Base-by-base conservation (phyloP, 2,329 filamentous ascomycete species). In the Alternaria incomplexa region DNA sequence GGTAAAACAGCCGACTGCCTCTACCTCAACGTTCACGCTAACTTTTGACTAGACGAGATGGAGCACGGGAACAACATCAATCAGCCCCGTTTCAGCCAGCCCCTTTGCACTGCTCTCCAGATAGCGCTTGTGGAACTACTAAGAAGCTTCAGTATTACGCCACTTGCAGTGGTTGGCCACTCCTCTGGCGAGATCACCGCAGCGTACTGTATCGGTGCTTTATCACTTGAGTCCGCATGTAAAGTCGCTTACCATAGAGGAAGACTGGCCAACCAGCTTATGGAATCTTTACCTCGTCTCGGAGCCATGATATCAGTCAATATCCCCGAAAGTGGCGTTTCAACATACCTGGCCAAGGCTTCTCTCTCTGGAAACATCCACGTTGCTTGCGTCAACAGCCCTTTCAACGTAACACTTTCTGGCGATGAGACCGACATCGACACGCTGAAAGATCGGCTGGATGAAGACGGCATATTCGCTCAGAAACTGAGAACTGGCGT, bases 331-430 rank as follows among this genome's bases (percentile, higher is more conserved):
- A 40, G 36, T 40, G 36, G 9, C 36, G 36, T 40, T 40, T 40
- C 36, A 40, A 3, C 2, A 17, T 40, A 40, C 36, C 36, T 40
- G n/a, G n/a, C 5, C 45, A 47, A 15, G 15, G 17, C 47, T 22
- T 26, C 47, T 26, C 25, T 26, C 8, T 51, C 23, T 10, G n/a
- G 45, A 25, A 26, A 17, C 3, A 3, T 57, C 22, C 13, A 40
- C 17, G 30, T 71, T 12, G 20, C 50, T 17, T 25, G 70, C 66
- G 50, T 59, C n/a, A 59, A 65, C 28, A 53, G 54, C 15, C 43
- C 51, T 11, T 48, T 25, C 1, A 62, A 53, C 30, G 48, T 83
- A 2, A 85, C 83, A 0, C 47, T 84, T 0, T 82, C 82, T 17
- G 83, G 83, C 0, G 79, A 83, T 36, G 50, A 15, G 4, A 11